Conservation (phyloP, 768 basidiomycete genomes). For the Filobasidium floriforme region DNA sequence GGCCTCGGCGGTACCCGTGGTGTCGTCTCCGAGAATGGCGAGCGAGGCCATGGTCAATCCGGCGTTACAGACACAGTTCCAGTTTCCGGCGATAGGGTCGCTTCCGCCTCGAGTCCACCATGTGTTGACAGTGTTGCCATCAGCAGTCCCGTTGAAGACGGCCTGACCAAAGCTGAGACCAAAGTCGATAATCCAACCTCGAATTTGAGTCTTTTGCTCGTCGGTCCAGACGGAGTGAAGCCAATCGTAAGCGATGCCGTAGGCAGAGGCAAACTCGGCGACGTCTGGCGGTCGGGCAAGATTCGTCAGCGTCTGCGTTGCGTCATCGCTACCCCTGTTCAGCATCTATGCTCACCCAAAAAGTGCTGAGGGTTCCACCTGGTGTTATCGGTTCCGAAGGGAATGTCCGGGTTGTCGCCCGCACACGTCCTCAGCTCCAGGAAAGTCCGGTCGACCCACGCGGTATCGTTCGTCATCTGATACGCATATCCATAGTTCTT, state of each 20-base stretch:
- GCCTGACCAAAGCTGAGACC: slow-evolving; percentile 61
- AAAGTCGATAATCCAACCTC: slow-evolving; percentile 63
- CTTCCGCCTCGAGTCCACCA: slow-evolving; percentile 61
- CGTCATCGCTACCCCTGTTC: slow-evolving; percentile 46
- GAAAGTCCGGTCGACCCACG: slow-evolving; percentile 81
- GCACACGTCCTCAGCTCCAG: slow-evolving; percentile 74
- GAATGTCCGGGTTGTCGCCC: slow-evolving; percentile 51
- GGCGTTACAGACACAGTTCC: slow-evolving; percentile 90
- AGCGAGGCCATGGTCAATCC: slow-evolving; percentile 83
- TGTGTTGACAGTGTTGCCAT: slow-evolving; percentile 33
- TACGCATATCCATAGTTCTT: slow-evolving; percentile 90
- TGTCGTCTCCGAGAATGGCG: slow-evolving; percentile 69
- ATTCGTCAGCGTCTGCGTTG: neutral
- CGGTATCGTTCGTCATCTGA: slow-evolving; percentile 82
- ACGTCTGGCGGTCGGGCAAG: slow-evolving; percentile 16
- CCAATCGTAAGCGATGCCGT: slow-evolving; percentile 94
- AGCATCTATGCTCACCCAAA: slow-evolving; percentile 50
- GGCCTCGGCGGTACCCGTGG: slow-evolving; percentile 61
- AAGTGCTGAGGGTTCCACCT: slow-evolving; percentile 87
- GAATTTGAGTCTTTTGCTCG: slow-evolving; percentile 63
- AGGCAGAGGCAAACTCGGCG: slow-evolving; percentile 82
- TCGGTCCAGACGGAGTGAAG: slow-evolving; percentile 73
- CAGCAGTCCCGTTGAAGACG: slow-evolving; percentile 50
- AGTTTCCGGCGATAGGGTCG: slow-evolving; percentile 63
- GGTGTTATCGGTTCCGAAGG: slow-evolving; percentile 58